Evolutionary conservation across 2,329 filamentous ascomycete genomes (phyloP).

Genomic region (Lecanicillium sp.): DNA sequence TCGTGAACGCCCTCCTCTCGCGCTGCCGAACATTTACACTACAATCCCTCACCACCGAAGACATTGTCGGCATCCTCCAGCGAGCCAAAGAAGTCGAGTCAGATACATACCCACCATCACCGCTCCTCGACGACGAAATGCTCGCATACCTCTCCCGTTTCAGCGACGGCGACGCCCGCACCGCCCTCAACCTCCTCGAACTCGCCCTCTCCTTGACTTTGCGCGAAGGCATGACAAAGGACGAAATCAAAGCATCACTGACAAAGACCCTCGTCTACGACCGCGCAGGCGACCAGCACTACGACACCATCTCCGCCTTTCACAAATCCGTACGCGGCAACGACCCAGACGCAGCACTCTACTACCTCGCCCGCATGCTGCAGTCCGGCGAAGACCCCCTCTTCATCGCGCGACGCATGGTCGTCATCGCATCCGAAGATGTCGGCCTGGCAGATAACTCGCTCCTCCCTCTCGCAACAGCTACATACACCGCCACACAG

Average conservation of each 20-base stretch:
- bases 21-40: conserved; percentile 88
- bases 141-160: conserved; percentile 77
- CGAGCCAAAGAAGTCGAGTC: conserved; percentile 64
- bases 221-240: conserved; percentile 57
- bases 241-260: conserved; percentile 70
- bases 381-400: conserved; percentile 90
- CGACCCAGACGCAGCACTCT: conserved; percentile 79
- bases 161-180: conserved; percentile 86
- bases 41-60: conserved; percentile 60
- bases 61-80: conserved; percentile 65
- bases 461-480: conserved; percentile 75
- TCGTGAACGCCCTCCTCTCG: conserved; percentile 79
- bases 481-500: conserved; percentile 78
- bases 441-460: conserved; percentile 82
- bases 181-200: conserved; percentile 85
- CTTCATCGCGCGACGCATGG: conserved; percentile 84
- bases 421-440: conserved; percentile 92
- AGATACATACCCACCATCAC: conserved; percentile 27
- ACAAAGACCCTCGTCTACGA: conserved; percentile 95
- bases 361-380: conserved; percentile 94
- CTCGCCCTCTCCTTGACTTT: conserved; percentile 65
- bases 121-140: conserved; percentile 68
- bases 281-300: conserved; percentile 89
- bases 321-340: conserved; percentile 91
- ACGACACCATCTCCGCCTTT: conserved; percentile 94